These are phyloP conservation scores for Colletotrichum sp. DNA, from an alignment of 2,329 filamentous ascomycete genomes.

Conservation along the genomic window DNA sequence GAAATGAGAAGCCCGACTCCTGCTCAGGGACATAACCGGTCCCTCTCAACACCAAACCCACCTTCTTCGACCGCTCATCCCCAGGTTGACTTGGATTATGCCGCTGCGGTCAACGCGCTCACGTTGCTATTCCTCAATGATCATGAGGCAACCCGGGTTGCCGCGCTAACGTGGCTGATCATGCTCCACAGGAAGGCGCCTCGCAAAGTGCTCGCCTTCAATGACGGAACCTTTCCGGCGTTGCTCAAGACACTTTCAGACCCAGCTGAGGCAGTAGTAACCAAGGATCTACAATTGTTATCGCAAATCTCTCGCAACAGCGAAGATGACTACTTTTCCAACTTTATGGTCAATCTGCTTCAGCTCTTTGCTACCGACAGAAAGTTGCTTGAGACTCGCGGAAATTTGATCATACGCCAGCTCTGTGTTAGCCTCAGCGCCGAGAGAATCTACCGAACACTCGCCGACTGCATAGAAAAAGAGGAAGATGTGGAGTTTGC, in stretches of 20 bases:
- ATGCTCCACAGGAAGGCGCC: slow-evolving; percentile 98
- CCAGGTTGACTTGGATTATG: slow-evolving; percentile 87
- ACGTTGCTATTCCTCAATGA: slow-evolving; percentile 96
- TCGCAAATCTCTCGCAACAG: slow-evolving; percentile 97
- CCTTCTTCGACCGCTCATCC: slow-evolving; percentile 43
- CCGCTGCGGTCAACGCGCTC: slow-evolving; percentile 89
- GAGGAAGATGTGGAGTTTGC: slow-evolving; percentile 99
- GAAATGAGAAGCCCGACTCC: slow-evolving; percentile 59
- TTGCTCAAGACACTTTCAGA: slow-evolving; percentile 96
- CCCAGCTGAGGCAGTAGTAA: slow-evolving; percentile 93
- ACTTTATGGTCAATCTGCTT: slow-evolving; percentile 96
- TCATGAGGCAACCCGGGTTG: slow-evolving; percentile 93
- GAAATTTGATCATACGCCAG: slow-evolving; percentile 96
- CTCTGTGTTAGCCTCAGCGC: slow-evolving; percentile 91
- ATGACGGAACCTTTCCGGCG: slow-evolving; percentile 96
- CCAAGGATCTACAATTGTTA: slow-evolving; percentile 88
- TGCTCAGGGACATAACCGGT: slow-evolving; percentile 46
- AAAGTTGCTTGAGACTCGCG: slow-evolving; percentile 86
- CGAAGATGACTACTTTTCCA: slow-evolving; percentile 96
- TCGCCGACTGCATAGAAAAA: slow-evolving; percentile 96
- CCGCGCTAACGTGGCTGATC: slow-evolving; percentile 93
- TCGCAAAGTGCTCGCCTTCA: slow-evolving; percentile 90
- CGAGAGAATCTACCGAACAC: slow-evolving; percentile 92
- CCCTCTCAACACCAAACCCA: slow-evolving; percentile 51
- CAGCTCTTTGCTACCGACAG: slow-evolving; percentile 96